phyloP scores from a whole-genome alignment of 2,329 filamentous ascomycete species.

The Myrmaecium sp. region DNA sequence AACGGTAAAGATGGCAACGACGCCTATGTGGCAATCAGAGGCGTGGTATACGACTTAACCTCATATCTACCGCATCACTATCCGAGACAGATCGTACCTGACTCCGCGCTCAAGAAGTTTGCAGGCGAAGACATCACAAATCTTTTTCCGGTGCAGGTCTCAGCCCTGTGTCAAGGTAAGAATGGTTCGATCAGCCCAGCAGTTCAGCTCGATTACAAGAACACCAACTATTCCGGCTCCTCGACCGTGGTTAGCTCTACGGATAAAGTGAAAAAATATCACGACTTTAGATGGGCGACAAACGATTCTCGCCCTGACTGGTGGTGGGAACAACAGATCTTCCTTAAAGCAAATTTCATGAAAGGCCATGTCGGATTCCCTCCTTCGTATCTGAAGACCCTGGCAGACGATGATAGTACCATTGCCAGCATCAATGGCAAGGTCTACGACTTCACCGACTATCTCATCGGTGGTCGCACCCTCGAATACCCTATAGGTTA shows the following conservation, averaged over 20 bases:
- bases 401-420: slow-evolving; percentile 46
- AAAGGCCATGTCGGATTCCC: slow-evolving; percentile 82
- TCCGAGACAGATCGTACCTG: slow-evolving; percentile 41
- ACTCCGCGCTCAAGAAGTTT: slow-evolving; percentile 55
- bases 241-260: slow-evolving; percentile 45
- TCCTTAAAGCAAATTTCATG: slow-evolving; percentile 60
- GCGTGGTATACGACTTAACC: slow-evolving; percentile 71
- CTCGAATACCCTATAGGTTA: slow-evolving; percentile 16
- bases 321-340: slow-evolving; percentile 78
- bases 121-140: slow-evolving; percentile 74
- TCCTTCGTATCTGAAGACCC: slow-evolving; percentile 53
- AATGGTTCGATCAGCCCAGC: slow-evolving; percentile 48
- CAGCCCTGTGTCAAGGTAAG: slow-evolving; percentile 69
- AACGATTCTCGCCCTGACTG: slow-evolving; percentile 76
- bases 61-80: slow-evolving; percentile 64
- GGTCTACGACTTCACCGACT: slow-evolving; percentile 82
- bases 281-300: slow-evolving; percentile 78
- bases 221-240: slow-evolving; percentile 55
- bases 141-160: slow-evolving; percentile 89
- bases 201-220: slow-evolving; percentile 73
- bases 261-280: slow-evolving; percentile 64
- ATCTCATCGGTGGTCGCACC: slow-evolving; percentile 55
- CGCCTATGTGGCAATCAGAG: slow-evolving; percentile 69
- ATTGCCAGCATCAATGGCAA: slow-evolving; percentile 64
- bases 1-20: slow-evolving; percentile 50